Evolutionary conservation across 164 flowering plant species (phyloP).

Genomic region (Santalum album): DNA sequence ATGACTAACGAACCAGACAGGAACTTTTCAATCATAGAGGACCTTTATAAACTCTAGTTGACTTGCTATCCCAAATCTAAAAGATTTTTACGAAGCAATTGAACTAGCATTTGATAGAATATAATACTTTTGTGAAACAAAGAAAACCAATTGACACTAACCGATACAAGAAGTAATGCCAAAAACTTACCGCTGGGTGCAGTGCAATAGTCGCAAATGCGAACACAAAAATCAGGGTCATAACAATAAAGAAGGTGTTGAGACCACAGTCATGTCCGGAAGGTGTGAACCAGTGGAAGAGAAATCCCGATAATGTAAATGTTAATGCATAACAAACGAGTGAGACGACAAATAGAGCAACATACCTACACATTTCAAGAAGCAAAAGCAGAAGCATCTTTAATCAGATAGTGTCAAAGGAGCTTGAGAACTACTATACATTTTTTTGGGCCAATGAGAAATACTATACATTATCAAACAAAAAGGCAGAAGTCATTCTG

Average conservation of each 20-base stretch:
- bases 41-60: no score
- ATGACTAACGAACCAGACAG: no score
- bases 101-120: no score
- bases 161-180: no score
- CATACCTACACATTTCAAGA: constrained; percentile 44
- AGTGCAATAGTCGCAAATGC: constrained; percentile 67
- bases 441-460: no score
- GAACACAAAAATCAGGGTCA: constrained; percentile 62
- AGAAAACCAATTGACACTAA: no score
- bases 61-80: no score
- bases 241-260: constrained; percentile 80
- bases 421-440: neutral
- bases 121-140: no score
- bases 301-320: constrained; percentile 74
- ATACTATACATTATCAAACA: no score
- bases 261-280: constrained; percentile 96
- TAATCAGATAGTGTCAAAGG: neutral
- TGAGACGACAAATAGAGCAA: constrained; percentile 79
- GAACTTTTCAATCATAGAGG: no score
- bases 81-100: no score
- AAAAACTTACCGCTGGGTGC: constrained; percentile 75
- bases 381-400: neutral
- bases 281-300: constrained; percentile 85
- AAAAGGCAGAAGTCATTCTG: no score
- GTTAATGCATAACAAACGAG: constrained; percentile 71